Conservation (phyloP, 352 stramenopile genomes). For the Sclerospora graminicola region DNA sequence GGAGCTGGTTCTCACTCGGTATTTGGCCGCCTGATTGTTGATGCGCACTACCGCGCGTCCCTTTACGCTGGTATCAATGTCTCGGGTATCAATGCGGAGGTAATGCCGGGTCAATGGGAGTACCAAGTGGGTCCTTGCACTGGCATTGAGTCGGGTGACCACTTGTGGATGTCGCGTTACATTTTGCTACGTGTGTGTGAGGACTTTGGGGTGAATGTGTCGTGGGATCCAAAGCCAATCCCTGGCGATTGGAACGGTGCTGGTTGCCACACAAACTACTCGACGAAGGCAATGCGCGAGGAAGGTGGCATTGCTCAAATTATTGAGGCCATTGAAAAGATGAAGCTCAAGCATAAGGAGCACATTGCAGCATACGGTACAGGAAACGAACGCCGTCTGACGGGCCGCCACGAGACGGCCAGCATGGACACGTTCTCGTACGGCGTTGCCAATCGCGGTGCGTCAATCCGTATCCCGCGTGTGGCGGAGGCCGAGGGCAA, state of each 20-base stretch:
- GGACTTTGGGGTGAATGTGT: constrained; percentile 96
- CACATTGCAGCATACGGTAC: constrained; percentile 95
- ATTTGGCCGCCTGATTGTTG: constrained; percentile 91
- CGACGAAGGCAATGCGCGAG: constrained; percentile 93
- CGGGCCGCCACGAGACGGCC: constrained; percentile 93
- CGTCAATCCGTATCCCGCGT: constrained; percentile 89
- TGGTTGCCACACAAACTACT: constrained; percentile 95
- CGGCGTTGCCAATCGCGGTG: constrained; percentile 95
- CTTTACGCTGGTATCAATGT: constrained; percentile 93
- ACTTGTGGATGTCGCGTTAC: constrained; percentile 96
- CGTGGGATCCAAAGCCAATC: constrained; percentile 96
- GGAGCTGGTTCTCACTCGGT: constrained; percentile 92
- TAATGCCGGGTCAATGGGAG: constrained; percentile 97
- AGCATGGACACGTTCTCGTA: constrained; percentile 95
- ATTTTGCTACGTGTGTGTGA: constrained; percentile 95
- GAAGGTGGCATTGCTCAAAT: constrained; percentile 89
- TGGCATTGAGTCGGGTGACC: constrained; percentile 93
- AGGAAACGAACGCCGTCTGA: constrained; percentile 95
- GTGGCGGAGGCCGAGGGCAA: constrained; percentile 88
- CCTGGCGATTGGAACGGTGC: constrained; percentile 97
- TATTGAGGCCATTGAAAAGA: constrained; percentile 96
- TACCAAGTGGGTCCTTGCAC: constrained; percentile 96
- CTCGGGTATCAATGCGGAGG: constrained; percentile 95
- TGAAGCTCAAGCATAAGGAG: constrained; percentile 94
- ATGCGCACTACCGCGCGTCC: constrained; percentile 92